phyloP scores from a whole-genome alignment of 176 grass and related monocot species.

The Saccharum officinarum region DNA sequence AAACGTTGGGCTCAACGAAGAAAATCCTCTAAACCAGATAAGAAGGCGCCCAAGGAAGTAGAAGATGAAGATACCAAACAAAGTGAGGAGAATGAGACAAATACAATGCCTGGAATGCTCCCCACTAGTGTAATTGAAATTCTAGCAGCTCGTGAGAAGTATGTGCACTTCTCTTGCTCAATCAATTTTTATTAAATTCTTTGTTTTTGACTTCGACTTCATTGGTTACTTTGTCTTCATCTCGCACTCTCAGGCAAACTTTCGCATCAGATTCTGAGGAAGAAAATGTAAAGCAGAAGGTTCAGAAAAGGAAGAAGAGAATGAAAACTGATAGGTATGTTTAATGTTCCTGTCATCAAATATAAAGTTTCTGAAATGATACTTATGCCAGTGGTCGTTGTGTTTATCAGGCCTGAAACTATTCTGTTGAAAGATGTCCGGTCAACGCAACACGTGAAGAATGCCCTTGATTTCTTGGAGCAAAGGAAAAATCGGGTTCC shows the following conservation, averaged over 20 bases:
- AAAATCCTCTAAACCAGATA: conserved; percentile 43
- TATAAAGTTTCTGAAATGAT: not conserved
- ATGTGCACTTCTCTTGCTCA: conserved; percentile 32
- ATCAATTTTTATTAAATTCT: conserved; percentile 8
- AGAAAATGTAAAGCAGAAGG: conserved; percentile 59
- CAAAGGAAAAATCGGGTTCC: conserved; percentile 66
- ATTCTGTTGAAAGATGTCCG: conserved; percentile 74
- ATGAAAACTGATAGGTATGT: conserved; percentile 57
- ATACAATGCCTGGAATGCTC: conserved; percentile 66
- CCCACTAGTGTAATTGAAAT: conserved; percentile 70
- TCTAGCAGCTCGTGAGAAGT: conserved; percentile 98
- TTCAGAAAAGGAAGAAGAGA: conserved; percentile 58
- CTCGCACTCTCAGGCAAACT: conserved; percentile 53
- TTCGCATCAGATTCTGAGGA: conserved; percentile 90
- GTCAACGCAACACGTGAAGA: conserved; percentile 49
- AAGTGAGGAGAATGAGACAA: conserved; percentile 23
- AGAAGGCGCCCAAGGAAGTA: not conserved
- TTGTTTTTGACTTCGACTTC: not conserved
- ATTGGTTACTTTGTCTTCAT: conserved; percentile 21
- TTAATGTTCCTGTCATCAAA: conserved; percentile 1
- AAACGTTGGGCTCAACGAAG: conserved; percentile 51
- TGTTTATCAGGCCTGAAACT: conserved; percentile 74
- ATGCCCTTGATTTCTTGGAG: conserved; percentile 70
- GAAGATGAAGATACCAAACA: conserved; percentile 35
- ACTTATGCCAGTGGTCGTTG: conserved; percentile 8